Evolutionary conservation across 73 alveolate species (phyloP).

Genomic region (Symbiodinium natans): DNA sequence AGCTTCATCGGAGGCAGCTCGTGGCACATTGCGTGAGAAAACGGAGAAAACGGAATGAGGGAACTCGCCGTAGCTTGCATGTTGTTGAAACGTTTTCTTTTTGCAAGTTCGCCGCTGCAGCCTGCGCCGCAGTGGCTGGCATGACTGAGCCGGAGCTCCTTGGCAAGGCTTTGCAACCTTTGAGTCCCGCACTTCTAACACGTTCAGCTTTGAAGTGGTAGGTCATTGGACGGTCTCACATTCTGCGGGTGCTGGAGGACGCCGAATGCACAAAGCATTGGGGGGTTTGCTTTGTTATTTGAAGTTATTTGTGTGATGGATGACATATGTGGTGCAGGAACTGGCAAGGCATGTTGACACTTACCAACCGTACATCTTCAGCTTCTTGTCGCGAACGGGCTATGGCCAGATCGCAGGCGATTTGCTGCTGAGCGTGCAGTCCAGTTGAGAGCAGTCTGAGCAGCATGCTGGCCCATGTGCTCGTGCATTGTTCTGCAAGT

Average conservation of each 20-base stretch:
- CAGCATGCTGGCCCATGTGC: no score
- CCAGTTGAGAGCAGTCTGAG: no score
- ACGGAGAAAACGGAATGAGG: no score
- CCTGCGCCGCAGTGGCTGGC: background rate
- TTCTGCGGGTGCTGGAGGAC: slow-evolving; percentile 6
- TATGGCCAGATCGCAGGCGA: background rate
- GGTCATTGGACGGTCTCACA: background rate
- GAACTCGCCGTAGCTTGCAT: no score
- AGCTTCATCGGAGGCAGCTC: background rate
- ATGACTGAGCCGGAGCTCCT: background rate
- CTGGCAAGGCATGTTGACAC: background rate
- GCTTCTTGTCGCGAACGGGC: slow-evolving; percentile 15
- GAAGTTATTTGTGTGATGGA: background rate
- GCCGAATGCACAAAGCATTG: background rate
- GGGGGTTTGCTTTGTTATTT: background rate
- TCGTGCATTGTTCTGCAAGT: no score
- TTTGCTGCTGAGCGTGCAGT: no score
- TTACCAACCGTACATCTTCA: slow-evolving; percentile 1
- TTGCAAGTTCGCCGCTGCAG: background rate
- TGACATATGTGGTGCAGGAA: background rate
- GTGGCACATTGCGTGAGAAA: no score
- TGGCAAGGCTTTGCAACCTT: background rate
- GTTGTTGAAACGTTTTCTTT: background rate
- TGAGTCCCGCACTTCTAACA: no score
- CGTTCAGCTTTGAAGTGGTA: background rate